Base-by-base conservation (phyloP, 1,284 basidiomycete genomes). In the Peniophora sp. region DNA sequence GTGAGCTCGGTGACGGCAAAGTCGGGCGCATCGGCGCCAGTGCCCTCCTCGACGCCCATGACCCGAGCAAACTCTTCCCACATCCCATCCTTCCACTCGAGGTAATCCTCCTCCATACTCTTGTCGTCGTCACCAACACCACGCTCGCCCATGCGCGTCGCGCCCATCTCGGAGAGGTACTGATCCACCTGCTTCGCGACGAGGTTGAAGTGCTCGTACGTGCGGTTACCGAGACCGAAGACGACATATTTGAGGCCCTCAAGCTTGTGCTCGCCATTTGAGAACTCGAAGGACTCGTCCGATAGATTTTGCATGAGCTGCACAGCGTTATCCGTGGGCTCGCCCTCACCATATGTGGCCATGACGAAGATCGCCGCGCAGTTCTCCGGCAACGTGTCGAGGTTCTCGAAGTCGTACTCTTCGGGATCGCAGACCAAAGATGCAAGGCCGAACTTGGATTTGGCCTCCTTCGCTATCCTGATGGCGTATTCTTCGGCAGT, bases 61-160 rank as follows among this genome's bases (percentile, higher is more conserved):
- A 79, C 78, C 56, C 78, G 68, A 24, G 92, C 79, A 54, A 99
- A 92, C 3, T 84, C 82, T 45, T 89, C 85, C 85, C 94, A 97
- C 93, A 97, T 95, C 61, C 77, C 79, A 65, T 99, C 96, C 70
- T 99, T 99, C 96, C 96, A 99, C 57, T 92, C 93, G n/a, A 99
- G 79, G 67, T 98, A 99, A 70, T 99, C 96, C 72, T 99, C 97
- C 69, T 99, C 96, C 92, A 99, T 96, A 64, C 90, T 94, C 77
- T 97, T 97, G 70, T 99, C 96, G 65, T 99, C 96, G 64, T 99
- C 96, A 59, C 96, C 96, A 70, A 98, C 94, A 17, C 96, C 97
- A 41, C 87, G 79, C 65, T 89, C 86, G 49, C 95, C 95, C 49
- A 99, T 90, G 54, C 93, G 83, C 53, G 78, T 70, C 25, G 84